Percentiles rank a stretch among this genome's conserved stretches.
Conservation (phyloP, 441 rosid species). For the Adansonia rubrostipa region DNA sequence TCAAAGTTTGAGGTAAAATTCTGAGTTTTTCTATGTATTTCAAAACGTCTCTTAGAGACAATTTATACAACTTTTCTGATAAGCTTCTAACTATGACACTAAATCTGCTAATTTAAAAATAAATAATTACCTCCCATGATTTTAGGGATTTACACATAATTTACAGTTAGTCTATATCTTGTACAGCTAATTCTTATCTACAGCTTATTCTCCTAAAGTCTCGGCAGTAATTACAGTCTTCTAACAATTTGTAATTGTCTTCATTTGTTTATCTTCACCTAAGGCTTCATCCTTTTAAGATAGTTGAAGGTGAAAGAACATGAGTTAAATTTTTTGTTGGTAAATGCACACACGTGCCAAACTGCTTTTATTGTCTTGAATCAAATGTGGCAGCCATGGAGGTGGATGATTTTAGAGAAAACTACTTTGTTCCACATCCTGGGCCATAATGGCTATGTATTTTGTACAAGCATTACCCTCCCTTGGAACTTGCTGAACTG, state of each 20-base stretch:
- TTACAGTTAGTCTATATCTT: no score
- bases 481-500: background rate
- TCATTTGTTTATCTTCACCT: background rate
- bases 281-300: conserved; percentile 13
- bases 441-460: background rate
- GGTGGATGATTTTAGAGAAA: background rate
- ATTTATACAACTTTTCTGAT: no score
- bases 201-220: no score
- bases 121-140: no score
- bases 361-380: background rate
- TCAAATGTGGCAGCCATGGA: background rate
- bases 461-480: conserved; percentile 4
- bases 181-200: no score
- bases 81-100: no score
- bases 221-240: no score
- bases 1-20: no score
- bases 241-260: background rate
- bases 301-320: background rate
- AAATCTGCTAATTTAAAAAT: no score
- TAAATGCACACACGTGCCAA: background rate
- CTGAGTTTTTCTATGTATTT: no score
- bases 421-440: background rate
- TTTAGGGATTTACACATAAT: no score
- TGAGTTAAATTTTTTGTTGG: conserved; percentile 17
- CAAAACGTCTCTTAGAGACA: no score